Conservation (phyloP, 441 rosid genomes). For the Gossypium schwendimanii region DNA sequence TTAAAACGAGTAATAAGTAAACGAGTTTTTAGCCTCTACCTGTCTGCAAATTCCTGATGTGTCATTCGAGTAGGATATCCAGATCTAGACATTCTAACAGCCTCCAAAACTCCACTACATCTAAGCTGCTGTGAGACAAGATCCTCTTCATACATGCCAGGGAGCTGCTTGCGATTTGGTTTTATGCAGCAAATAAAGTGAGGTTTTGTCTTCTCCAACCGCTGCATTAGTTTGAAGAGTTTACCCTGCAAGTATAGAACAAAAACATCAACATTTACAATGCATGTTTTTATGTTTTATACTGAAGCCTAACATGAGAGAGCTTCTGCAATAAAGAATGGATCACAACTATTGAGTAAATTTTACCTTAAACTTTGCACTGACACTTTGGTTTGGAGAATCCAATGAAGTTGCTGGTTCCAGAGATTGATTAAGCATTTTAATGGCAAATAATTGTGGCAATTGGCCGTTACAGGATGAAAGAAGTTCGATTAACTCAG, state of each 20-base stretch:
- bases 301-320: background rate
- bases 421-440: constrained; percentile 30
- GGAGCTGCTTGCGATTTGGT: constrained; percentile 68
- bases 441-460: constrained; percentile 44
- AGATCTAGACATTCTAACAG: constrained; percentile 80
- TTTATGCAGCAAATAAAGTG: constrained; percentile 90
- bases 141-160: constrained; percentile 60
- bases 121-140: constrained; percentile 76
- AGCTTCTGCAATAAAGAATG: background rate
- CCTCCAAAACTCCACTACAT: constrained; percentile 81
- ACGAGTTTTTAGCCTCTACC: constrained; percentile 34
- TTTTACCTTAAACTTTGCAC: constrained; percentile 71
- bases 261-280: constrained; percentile 3
- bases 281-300: background rate
- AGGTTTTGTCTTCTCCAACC: constrained; percentile 74
- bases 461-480: constrained; percentile 56
- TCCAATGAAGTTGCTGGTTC: constrained; percentile 37
- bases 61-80: constrained; percentile 89
- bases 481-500: constrained; percentile 56
- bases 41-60: constrained; percentile 77
- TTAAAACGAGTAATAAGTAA: background rate
- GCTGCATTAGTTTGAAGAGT: constrained; percentile 83
- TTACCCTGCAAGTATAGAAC: constrained; percentile 50
- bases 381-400: constrained; percentile 63
- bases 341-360: background rate